Evolutionary conservation across 2,329 filamentous ascomycete genomes (phyloP).

Genomic region (Scolecobasidium constrictum): DNA sequence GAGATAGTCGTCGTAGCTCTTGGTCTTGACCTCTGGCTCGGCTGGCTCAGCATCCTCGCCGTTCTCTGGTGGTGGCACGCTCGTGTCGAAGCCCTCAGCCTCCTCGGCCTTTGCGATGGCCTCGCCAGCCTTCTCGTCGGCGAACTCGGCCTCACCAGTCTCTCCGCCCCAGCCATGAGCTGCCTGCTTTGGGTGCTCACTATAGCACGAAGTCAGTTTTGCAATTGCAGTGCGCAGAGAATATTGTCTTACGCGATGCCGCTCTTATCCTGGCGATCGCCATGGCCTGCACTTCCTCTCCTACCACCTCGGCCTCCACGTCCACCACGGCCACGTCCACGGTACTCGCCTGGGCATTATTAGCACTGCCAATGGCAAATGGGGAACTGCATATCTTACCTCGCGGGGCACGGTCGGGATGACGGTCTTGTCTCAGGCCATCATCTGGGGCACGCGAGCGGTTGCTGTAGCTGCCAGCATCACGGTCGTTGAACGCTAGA

Average conservation of each 20-base stretch:
- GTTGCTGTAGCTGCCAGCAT: constrained; percentile 72
- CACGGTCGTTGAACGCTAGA: constrained; percentile 79
- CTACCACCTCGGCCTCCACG: constrained; percentile 33
- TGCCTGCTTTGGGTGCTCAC: constrained; percentile 76
- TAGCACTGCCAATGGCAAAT: too few relatives aligned
- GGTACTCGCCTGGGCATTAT: too few relatives aligned
- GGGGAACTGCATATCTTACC: too few relatives aligned
- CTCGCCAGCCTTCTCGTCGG: constrained; percentile 86
- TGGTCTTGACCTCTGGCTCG: constrained; percentile 71
- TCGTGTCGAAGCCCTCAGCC: constrained; percentile 51
- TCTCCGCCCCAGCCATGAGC: constrained; percentile 81
- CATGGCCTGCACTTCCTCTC: constrained; percentile 21
- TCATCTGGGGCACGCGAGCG: constrained; percentile 70
- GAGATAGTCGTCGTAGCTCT: constrained; percentile 84
- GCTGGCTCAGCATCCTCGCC: constrained; percentile 25
- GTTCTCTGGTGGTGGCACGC: constrained; percentile 28
- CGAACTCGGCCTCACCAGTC: constrained; percentile 73
- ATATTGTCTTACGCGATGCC: constrained; percentile 42
- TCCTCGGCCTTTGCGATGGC: constrained; percentile 78
- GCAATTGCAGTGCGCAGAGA: background rate
- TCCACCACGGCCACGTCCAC: constrained; percentile 33
- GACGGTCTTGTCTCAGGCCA: constrained; percentile 38
- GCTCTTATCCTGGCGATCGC: constrained; percentile 53
- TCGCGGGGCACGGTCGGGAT: constrained; percentile 17
- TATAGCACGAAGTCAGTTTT: constrained; percentile 20